Percentiles rank a stretch among this genome's conserved stretches.
Conservation (phyloP, 331 rosid species). For the Quercus tomentella region DNA sequence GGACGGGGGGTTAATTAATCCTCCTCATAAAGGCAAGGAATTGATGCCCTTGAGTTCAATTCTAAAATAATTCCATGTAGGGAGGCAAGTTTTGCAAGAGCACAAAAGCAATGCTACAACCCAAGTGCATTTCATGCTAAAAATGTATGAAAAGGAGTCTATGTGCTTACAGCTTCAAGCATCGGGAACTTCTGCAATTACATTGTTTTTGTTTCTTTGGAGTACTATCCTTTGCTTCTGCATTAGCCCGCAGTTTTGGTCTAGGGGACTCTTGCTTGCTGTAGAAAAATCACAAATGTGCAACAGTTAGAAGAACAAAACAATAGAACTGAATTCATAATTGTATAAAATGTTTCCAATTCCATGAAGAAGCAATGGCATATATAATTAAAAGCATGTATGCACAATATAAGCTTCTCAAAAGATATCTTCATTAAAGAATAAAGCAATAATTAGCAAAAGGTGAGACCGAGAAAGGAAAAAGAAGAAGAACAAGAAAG, state of each 20-base stretch:
- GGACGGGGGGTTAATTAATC: background rate
- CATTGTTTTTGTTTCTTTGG: constrained; percentile 79
- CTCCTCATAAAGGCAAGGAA: background rate
- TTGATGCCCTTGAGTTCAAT: background rate
- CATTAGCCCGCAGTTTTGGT: constrained; percentile 27
- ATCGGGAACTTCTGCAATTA: constrained; percentile 72
- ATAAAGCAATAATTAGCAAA: too few relatives aligned
- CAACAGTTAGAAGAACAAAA: constrained; percentile 14
- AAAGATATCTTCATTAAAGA: too few relatives aligned
- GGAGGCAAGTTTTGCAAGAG: background rate
- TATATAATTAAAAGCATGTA: background rate
- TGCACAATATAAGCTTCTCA: background rate
- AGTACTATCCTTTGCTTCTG: constrained; percentile 48
- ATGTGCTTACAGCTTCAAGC: constrained; percentile 74
- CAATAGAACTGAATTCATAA: background rate
- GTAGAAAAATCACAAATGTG: constrained; percentile 27
- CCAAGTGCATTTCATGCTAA: constrained; percentile 10
- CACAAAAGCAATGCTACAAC: background rate
- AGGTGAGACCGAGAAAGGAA: too few relatives aligned
- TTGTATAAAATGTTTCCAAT: background rate
- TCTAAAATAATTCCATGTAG: background rate
- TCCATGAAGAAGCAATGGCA: background rate
- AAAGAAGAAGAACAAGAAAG: too few relatives aligned
- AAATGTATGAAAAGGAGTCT: background rate
- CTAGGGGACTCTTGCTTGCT: constrained; percentile 65